Base-by-base conservation (phyloP, 2,329 filamentous ascomycete genomes). In the Neurospora crassa region DNA sequence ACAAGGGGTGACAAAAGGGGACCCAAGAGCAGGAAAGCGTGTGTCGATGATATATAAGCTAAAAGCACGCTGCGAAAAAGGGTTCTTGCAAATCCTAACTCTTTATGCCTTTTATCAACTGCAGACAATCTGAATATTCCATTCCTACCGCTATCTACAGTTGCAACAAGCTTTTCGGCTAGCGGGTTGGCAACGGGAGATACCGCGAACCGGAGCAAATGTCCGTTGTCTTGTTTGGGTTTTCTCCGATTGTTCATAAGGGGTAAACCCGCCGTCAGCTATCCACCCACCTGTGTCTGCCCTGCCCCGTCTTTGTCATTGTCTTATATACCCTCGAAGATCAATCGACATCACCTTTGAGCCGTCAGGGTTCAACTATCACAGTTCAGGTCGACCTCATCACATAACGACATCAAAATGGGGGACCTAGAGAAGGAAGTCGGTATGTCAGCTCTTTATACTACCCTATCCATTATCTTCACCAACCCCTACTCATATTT, bases 361-460 rank as follows among this genome's bases (percentile, higher is more conserved):
- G 45, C 45, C 14, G 47, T 29, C 24, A 59, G 8, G 6, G 24
- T 59, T 10, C 47, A 5, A 59, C 12, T 1, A 59, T 18, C 20
- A 3, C 18, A 59, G 6, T 10, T 59, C n/a, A 53, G 47, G 5
- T 53, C 20, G 20, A 53, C 47, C 20, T 20, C 20, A 53, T 29
- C 20, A 40, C 29, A 69, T 43, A 68, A 10, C 8, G 24, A 40
- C n/a, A 5, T 45, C 40, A 20, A 29, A 68, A 73, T 47, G 70
- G 68, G 53, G 69, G 71, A 73, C 68, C 11, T 37, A 24, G 73
- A 75, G n/a, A 75, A 75, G 72, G 74, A 74, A 67, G 71, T 74
- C 37, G 70, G 74, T 75, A 71, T 24, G 73, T 68, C 37, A 16
- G 53, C 18, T 2, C 6, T 18, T 43, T 16, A 18, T 8, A 3